Base-by-base conservation (phyloP, 2,329 filamentous ascomycete species). In the Hymenoscyphus repandus region DNA sequence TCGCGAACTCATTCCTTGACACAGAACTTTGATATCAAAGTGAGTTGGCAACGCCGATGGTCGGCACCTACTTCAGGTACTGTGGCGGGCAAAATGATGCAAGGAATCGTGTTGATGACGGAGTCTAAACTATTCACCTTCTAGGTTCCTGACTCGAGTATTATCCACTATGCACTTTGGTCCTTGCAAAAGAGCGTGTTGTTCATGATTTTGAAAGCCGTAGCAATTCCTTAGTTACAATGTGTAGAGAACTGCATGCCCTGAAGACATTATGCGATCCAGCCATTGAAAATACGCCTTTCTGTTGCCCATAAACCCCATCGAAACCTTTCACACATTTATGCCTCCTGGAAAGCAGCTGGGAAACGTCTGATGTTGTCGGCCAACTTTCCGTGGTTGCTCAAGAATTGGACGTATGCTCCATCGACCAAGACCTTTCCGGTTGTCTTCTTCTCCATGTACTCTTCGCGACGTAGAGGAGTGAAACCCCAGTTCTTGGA, bases 401-500 rank as follows among this genome's bases (percentile, higher is more conserved):
- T 82, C 68, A 97, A 85, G 88, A 99, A 99, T 82, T 99, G 90
- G 67, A 99, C 93, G 79, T 99, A 99, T 68, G 93, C 93, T 85
- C 93, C 93, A 69, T 99, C 93, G 67, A 95, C 87, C 82, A 92
- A 89, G 78, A 99, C 86, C 72, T 84, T 86, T 72, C 93, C 93
- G 69, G 86, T 87, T 72, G 90, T 82, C 84, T 95, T 95, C 80
- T 92, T 88, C 76, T 90, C 83, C 72, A 95, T 80, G 80, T 97
- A 99, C 76, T 99, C 93, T 67, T 97, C 93, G 68, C 93, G 91
- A 70, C 90, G 87, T 69, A 99, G 89, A 72, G 91, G 91, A 59
- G 93, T 99, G 88, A 99, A 99, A 67, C 93, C 93, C 93, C 93
- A 99, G 86, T 99, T 99, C 90, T 97, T 99, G 82, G 88, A 95